Percentiles rank a stretch among this genome's conserved stretches.
Conservation (phyloP, 1,284 basidiomycete genomes). For the Pascua sp. region DNA sequence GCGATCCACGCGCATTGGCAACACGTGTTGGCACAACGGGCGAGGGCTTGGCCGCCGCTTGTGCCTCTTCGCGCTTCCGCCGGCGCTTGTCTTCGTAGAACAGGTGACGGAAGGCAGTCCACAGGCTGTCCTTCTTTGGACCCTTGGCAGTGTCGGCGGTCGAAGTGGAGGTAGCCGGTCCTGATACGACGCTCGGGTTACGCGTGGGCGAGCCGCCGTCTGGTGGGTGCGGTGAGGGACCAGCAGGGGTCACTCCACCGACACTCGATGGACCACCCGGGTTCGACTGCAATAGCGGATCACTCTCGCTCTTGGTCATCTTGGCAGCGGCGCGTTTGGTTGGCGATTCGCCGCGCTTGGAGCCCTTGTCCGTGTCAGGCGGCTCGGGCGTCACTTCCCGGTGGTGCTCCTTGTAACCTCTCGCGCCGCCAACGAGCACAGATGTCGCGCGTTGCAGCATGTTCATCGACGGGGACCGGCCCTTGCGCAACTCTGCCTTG, state of each 20-base stretch:
- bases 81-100: conserved; percentile 52
- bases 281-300: conserved; percentile 6
- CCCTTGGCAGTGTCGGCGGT: conserved; percentile 8
- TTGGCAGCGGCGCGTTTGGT: conserved; percentile 26
- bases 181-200: too few species aligned
- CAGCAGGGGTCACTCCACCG: too few species aligned
- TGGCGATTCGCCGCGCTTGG: conserved; percentile 29
- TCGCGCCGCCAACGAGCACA: conserved; percentile 55
- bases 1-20: conserved; percentile 25
- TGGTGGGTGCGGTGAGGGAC: too few species aligned
- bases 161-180: neutral
- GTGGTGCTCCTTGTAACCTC: neutral
- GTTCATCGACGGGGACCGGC: conserved; percentile 75
- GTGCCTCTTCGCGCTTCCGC: conserved; percentile 32
- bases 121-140: conserved; percentile 47
- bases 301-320: conserved; percentile 28
- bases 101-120: conserved; percentile 51
- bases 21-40: conserved; percentile 36
- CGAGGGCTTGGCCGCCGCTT: conserved; percentile 10
- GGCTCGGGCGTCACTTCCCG: neutral
- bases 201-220: too few species aligned
- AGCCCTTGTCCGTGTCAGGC: conserved; percentile 1
- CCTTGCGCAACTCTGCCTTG: conserved; percentile 52
- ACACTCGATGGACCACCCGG: too few species aligned
- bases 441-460: conserved; percentile 92